Base-by-base conservation (phyloP, 495 filamentous ascomycete genomes). In the Aspergillus nanangensis region DNA sequence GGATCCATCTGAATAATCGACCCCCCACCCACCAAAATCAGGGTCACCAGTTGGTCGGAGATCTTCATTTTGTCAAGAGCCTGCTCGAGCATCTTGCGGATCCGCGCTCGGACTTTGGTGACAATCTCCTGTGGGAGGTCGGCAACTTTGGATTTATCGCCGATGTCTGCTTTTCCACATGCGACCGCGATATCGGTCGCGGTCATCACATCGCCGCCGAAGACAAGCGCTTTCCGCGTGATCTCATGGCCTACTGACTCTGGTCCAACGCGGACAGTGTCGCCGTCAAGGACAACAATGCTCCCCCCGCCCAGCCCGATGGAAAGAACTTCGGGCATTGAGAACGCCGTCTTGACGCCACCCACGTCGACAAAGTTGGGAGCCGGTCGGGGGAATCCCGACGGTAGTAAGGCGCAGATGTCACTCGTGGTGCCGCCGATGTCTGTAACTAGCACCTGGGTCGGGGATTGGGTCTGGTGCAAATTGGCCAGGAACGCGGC, bases 231-330 rank as follows among this genome's bases (percentile, higher is more conserved):
- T 29, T 80, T 65, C 34, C 58, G 59, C 3, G 59, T 68, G 11
- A 81, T 60, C 41, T 69, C 69, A 51, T 79, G 72, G 8, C 77
- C 79, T 0, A 81, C 79, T 13, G 69, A 74, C 24, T 80, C 76
- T 0, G 79, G 77, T 0, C 79, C 79, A 37, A 82, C 65, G 1
- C 58, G 67, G 4, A 74, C 45, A 2, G 57, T 53, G 13, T 55
- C 55, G 7, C 56, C 51, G 31, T 63, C 61, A 34, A 65, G 58
- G 11, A 70, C 51, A 13, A 78, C 65, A 17, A 71, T 60, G 9
- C 70, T 75, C 1, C 77, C 76, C 19, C 77, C 77, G 15, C 78
- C 78, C 1, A 81, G 60, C 5, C 76, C 78, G 33, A 79, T 70
- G 27, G 61, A 71, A 19, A 70, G 58, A 2, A 80, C 69, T 46